Percentiles rank a stretch among this genome's conserved stretches.
phyloP scores from a whole-genome alignment of 106 monocot genomes.

The Allium cepa region DNA sequence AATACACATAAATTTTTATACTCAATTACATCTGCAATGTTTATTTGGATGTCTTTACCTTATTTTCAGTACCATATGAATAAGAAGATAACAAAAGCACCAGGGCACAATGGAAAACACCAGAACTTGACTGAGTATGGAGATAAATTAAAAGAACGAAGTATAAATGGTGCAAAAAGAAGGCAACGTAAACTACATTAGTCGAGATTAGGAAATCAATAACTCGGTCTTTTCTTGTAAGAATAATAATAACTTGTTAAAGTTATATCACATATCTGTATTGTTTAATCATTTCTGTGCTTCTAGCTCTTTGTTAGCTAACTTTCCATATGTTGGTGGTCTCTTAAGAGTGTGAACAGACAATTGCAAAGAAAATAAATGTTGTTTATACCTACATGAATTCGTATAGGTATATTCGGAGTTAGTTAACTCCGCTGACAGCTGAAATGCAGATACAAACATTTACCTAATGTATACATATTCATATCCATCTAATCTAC shows the following conservation, averaged over 20 bases:
- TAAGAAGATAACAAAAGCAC: conserved; percentile 54
- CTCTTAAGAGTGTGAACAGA: no score
- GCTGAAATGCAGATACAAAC: no score
- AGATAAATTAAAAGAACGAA: conserved; percentile 37
- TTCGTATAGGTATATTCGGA: conserved; percentile 22
- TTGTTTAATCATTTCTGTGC: no score
- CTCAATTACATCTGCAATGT: no score
- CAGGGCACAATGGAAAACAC: conserved; percentile 42
- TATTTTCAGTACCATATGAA: conserved; percentile 39
- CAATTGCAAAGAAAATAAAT: no score
- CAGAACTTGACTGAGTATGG: conserved; percentile 29
- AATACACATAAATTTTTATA: no score
- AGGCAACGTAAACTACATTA: conserved; percentile 66
- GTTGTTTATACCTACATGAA: no score
- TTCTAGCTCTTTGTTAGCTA: no score
- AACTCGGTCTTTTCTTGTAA: conserved; percentile 7
- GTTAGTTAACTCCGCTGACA: background rate
- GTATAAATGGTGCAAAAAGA: conserved; percentile 66
- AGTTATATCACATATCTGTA: no score
- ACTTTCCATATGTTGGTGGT: no score
- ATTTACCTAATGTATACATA: no score
- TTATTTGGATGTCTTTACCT: no score
- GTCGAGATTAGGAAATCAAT: conserved; percentile 83
- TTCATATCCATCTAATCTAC: background rate
- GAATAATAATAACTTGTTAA: background rate